Evolutionary conservation across 805 yeast genomes (phyloP).

Genomic region (Myxozyma mucilagina): DNA sequence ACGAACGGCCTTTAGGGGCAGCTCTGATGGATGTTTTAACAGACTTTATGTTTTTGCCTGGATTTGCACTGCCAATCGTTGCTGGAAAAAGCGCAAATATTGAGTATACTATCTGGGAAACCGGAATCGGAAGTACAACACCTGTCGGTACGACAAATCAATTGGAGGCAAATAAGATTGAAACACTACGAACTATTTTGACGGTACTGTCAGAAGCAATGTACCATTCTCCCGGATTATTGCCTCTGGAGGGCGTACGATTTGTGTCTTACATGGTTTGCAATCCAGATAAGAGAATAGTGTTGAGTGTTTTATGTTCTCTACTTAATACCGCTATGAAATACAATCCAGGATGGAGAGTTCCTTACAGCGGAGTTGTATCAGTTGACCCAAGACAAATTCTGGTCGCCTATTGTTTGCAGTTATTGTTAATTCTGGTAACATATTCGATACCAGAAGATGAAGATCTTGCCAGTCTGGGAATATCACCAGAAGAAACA

Average conservation of each 20-base stretch:
- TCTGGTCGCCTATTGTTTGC: constrained; percentile 55
- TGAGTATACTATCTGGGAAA: constrained; percentile 67
- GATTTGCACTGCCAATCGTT: constrained; percentile 52
- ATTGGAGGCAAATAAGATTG: constrained; percentile 65
- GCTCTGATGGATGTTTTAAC: constrained; percentile 45
- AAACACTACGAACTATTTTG: constrained; percentile 61
- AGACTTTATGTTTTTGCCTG: constrained; percentile 54
- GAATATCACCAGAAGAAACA: constrained; percentile 3
- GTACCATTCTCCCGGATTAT: constrained; percentile 45
- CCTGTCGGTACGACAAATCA: constrained; percentile 42
- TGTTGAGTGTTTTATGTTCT: constrained; percentile 61
- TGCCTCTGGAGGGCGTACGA: constrained; percentile 57
- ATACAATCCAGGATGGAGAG: constrained; percentile 41
- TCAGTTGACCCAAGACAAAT: constrained; percentile 35
- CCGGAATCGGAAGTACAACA: constrained; percentile 62
- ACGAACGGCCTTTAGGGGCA: constrained; percentile 40
- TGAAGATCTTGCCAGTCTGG: constrained; percentile 15
- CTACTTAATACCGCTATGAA: constrained; percentile 58
- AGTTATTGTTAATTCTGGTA: constrained; percentile 60
- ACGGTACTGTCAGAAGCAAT: constrained; percentile 62
- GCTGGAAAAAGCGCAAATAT: constrained; percentile 34
- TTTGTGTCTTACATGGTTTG: constrained; percentile 58
- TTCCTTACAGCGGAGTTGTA: constrained; percentile 39
- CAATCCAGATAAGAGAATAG: constrained; percentile 51
- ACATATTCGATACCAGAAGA: constrained; percentile 60